Evolutionary conservation across 305 asterid species (phyloP).

Genomic region (Plantago coronopus): DNA sequence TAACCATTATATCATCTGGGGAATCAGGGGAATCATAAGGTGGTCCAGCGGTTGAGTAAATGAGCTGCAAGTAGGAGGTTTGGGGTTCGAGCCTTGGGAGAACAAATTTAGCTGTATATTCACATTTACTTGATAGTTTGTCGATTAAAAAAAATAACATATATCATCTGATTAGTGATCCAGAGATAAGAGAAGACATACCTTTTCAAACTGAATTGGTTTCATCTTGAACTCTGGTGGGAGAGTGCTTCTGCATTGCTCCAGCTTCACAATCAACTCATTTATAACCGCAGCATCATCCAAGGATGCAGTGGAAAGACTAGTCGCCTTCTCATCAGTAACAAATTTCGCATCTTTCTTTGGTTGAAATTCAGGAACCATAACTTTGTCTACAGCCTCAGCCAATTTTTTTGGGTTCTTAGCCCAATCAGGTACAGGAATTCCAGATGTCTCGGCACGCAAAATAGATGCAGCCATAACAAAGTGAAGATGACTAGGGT

Average conservation of each 20-base stretch:
- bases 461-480: conserved; percentile 68
- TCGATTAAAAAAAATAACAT: too few relatives aligned
- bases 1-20: too few relatives aligned
- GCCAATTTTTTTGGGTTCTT: conserved; percentile 65
- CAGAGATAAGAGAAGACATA: conserved; percentile 19
- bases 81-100: too few relatives aligned
- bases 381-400: conserved; percentile 62
- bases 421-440: conserved; percentile 85
- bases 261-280: conserved; percentile 65
- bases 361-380: conserved; percentile 79
- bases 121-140: too few relatives aligned
- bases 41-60: too few relatives aligned
- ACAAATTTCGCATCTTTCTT: conserved; percentile 62
- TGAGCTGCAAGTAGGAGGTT: too few relatives aligned
- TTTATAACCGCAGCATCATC: conserved; percentile 81
- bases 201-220: conserved; percentile 96
- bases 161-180: not conserved
- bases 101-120: too few relatives aligned
- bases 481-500: conserved; percentile 86
- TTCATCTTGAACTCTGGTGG: conserved; percentile 72
- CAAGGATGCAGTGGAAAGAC: conserved; percentile 67
- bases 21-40: too few relatives aligned
- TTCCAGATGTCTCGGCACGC: conserved; percentile 91
- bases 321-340: conserved; percentile 90
- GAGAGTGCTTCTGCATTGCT: conserved; percentile 44